Conservation (phyloP, 371 early-diverging fungal species). For the Funneliformis caledonium region DNA sequence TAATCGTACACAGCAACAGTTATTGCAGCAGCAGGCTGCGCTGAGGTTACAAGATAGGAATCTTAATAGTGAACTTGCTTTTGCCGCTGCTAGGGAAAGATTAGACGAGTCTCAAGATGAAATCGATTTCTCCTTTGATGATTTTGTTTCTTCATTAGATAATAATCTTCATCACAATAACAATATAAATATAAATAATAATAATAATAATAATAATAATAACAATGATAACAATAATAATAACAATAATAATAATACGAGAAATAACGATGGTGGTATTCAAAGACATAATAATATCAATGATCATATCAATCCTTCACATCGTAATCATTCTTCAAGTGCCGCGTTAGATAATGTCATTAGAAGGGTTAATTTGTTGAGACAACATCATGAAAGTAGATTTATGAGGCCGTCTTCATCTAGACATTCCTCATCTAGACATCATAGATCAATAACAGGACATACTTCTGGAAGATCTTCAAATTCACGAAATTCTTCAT, state of each 20-base stretch:
- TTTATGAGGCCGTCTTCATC: slow-evolving; percentile 9
- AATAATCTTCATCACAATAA: not conserved
- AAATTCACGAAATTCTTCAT: not conserved
- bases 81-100: not conserved
- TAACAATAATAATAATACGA: not conserved
- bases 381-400: slow-evolving; percentile 27
- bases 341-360: slow-evolving; percentile 26
- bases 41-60: not conserved
- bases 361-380: slow-evolving; percentile 8
- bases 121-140: slow-evolving; percentile 15
- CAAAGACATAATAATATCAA: not conserved
- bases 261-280: no score
- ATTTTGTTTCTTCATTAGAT: not conserved
- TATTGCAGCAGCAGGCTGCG: not conserved
- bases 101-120: not conserved
- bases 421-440: slow-evolving; percentile 14
- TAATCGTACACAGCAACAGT: not conserved
- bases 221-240: not conserved
- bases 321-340: not conserved
- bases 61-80: not conserved
- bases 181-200: not conserved
- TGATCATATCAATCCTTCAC: not conserved
- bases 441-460: slow-evolving; percentile 21
- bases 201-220: not conserved
- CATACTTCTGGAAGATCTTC: slow-evolving; percentile 9